phyloP scores from a whole-genome alignment of 2,329 filamentous ascomycete species.

The Aspergillus pseudonomiae region DNA sequence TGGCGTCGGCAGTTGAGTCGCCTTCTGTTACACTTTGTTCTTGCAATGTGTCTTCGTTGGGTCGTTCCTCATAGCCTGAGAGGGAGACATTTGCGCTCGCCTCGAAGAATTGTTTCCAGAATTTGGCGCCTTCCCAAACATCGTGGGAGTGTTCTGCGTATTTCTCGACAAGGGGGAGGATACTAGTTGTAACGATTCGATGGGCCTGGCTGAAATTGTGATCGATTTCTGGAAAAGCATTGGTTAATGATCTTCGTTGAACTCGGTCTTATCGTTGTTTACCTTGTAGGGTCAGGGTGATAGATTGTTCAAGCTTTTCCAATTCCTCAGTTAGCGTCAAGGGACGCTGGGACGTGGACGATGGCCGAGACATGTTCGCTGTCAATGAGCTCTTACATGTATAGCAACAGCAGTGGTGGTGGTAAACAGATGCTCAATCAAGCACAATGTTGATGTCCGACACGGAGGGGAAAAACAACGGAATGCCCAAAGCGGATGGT shows the following conservation, averaged over 20 bases:
- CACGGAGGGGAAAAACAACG: conserved; percentile 33
- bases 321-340: conserved; percentile 91
- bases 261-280: conserved; percentile 18
- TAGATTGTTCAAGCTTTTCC: conserved; percentile 93
- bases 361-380: conserved; percentile 55
- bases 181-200: conserved; percentile 90
- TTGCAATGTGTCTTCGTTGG: conserved; percentile 59
- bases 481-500: conserved; percentile 35
- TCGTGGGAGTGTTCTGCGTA: conserved; percentile 92
- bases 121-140: conserved; percentile 98
- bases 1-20: conserved; percentile 57
- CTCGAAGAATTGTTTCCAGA: conserved; percentile 99
- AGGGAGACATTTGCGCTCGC: conserved; percentile 96
- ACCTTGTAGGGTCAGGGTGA: conserved; percentile 94
- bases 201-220: conserved; percentile 97
- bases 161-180: conserved; percentile 89
- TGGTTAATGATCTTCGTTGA: conserved; percentile 18
- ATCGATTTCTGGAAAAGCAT: conserved; percentile 76
- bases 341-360: conserved; percentile 53
- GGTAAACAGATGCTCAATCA: neutral
- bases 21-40: conserved; percentile 58
- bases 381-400: neutral
- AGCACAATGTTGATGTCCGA: conserved; percentile 21
- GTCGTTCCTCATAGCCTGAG: conserved; percentile 86
- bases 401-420: neutral